Percentiles rank a stretch among this genome's conserved stretches.
Evolutionary conservation across 352 stramenopile genomes (phyloP).

Genomic region (Phytophthora sansomeana): DNA sequence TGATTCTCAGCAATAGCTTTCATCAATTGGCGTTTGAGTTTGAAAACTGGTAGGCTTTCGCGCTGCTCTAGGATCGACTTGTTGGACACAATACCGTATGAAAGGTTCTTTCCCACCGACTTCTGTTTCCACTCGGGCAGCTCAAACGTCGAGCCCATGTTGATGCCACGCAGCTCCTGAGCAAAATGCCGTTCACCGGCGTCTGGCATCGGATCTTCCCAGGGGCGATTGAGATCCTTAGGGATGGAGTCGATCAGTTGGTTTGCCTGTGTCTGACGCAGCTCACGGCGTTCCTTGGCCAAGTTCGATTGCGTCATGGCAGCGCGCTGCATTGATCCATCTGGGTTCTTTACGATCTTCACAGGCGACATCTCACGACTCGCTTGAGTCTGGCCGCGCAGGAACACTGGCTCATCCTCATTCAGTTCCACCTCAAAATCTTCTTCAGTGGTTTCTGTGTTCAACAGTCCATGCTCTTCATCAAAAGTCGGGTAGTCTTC

Average conservation of each 20-base stretch:
- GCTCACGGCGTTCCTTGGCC: slow-evolving; percentile 97
- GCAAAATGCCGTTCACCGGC: slow-evolving; percentile 98
- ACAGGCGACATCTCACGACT: slow-evolving; percentile 94
- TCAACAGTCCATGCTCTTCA: slow-evolving; percentile 89
- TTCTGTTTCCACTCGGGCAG: slow-evolving; percentile 98
- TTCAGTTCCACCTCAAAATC: slow-evolving; percentile 96
- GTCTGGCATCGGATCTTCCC: slow-evolving; percentile 99
- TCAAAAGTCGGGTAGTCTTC: slow-evolving; percentile 99
- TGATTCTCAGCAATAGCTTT: slow-evolving; percentile 96
- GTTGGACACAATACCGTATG: slow-evolving; percentile 96
- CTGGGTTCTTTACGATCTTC: slow-evolving; percentile 99
- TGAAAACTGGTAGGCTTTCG: slow-evolving; percentile 96
- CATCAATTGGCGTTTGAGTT: slow-evolving; percentile 96
- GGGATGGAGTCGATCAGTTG: slow-evolving; percentile 97
- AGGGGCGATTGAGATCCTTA: slow-evolving; percentile 98
- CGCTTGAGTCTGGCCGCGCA: slow-evolving; percentile 94
- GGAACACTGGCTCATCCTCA: slow-evolving; percentile 97
- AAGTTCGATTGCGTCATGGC: slow-evolving; percentile 97
- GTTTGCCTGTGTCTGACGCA: slow-evolving; percentile 97
- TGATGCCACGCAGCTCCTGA: slow-evolving; percentile 94
- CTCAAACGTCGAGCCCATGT: slow-evolving; percentile 91
- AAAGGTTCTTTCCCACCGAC: slow-evolving; percentile 96
- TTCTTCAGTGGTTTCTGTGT: slow-evolving; percentile 85
- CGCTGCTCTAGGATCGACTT: slow-evolving; percentile 97
- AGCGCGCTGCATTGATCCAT: slow-evolving; percentile 97